Conservation (phyloP, 176 grass and related monocot species). For the Triticum dicoccoides region DNA sequence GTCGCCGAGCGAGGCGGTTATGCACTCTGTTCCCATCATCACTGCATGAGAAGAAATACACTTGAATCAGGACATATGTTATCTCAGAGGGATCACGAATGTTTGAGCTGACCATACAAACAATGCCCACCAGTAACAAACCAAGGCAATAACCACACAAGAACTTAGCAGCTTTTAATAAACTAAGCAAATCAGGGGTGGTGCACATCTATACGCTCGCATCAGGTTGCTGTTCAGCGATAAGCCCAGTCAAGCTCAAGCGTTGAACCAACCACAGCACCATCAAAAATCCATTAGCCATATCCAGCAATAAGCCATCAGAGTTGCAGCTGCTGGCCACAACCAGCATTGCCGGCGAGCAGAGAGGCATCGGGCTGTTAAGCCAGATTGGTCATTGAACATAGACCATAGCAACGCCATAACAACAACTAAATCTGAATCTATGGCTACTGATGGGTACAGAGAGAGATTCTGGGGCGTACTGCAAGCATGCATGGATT, state of each 20-base stretch:
- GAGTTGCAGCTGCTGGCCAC: not conserved
- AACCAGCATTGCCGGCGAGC: not conserved
- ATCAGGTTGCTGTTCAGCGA: not conserved
- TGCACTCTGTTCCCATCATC: slow-evolving; percentile 67
- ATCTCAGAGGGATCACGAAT: not conserved
- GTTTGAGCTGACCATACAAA: not conserved
- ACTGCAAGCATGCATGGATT: not conserved
- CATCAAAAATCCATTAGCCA: not conserved
- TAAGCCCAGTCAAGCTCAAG: not conserved
- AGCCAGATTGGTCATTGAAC: not conserved
- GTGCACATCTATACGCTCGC: not conserved
- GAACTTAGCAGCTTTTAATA: not conserved
- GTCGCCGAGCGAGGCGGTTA: slow-evolving; percentile 37
- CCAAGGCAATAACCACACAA: not conserved
- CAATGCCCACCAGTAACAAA: not conserved
- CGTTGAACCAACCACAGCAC: not conserved
- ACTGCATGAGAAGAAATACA: slow-evolving; percentile 20
- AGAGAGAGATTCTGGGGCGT: not conserved
- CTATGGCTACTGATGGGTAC: not conserved
- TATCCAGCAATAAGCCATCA: not conserved
- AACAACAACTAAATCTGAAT: not conserved
- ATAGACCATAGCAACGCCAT: not conserved
- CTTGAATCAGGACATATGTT: slow-evolving; percentile 11
- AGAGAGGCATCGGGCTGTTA: not conserved
- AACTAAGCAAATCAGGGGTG: not conserved